A percentile compares a stretch with the other conserved stretches of the same genome.
Conservation (phyloP, 2,329 filamentous ascomycete species). For the Talaromyces funiculosus region DNA sequence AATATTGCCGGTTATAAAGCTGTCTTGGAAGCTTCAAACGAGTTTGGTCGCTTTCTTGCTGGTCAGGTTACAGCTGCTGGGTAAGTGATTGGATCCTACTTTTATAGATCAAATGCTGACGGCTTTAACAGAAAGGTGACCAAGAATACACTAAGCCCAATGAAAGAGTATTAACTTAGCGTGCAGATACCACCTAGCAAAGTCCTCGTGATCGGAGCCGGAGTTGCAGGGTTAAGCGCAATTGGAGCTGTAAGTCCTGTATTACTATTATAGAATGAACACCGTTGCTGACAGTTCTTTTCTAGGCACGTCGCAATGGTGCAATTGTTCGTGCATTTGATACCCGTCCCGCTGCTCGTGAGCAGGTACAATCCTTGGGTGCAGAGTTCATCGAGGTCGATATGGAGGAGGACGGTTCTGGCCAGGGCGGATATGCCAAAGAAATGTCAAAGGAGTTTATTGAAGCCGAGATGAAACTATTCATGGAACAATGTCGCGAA, state of each 20-base stretch:
- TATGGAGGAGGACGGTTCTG: slow-evolving; percentile 75
- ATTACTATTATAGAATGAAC: slow-evolving; percentile 11
- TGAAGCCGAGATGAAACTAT: slow-evolving; percentile 87
- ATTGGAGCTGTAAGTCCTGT: slow-evolving; percentile 63
- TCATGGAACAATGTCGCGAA: slow-evolving; percentile 78
- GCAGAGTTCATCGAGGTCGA: slow-evolving; percentile 88
- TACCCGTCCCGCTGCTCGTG: slow-evolving; percentile 77
- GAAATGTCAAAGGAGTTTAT: slow-evolving; percentile 94
- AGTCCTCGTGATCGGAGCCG: slow-evolving; percentile 82
- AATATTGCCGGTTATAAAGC: slow-evolving; percentile 94
- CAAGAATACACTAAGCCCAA: background rate
- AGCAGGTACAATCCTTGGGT: slow-evolving; percentile 84
- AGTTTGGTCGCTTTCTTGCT: slow-evolving; percentile 81
- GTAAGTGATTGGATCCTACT: slow-evolving; percentile 26
- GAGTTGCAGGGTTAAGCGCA: slow-evolving; percentile 80
- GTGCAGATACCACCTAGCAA: slow-evolving; percentile 80
- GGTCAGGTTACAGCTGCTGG: slow-evolving; percentile 87
- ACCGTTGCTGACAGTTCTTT: background rate
- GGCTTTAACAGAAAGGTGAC: slow-evolving; percentile 23
- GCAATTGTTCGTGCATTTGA: slow-evolving; percentile 89
- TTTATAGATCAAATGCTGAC: background rate
- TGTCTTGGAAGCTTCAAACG: slow-evolving; percentile 81
- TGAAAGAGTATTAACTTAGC: background rate
- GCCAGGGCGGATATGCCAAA: slow-evolving; percentile 82
- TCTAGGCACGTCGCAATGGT: slow-evolving; percentile 70